These are phyloP conservation scores for Phragmites australis DNA, from an alignment of 176 grass and related monocot genomes.

Conservation along the genomic window DNA sequence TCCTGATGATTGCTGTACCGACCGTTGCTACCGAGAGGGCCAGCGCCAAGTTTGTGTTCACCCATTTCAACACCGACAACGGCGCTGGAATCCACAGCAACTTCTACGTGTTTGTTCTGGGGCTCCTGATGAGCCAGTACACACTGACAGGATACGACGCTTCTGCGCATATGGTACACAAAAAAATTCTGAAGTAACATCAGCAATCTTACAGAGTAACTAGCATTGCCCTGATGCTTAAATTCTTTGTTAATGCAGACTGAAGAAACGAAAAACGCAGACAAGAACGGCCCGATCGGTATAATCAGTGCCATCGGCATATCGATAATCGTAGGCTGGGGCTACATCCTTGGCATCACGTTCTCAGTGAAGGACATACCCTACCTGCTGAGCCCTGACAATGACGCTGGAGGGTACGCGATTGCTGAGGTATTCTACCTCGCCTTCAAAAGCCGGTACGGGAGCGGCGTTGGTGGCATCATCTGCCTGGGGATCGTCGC, in stretches of 20 bases:
- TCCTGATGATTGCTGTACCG: slow-evolving; percentile 76
- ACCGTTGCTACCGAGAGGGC: slow-evolving; percentile 75
- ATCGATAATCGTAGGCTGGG: slow-evolving; percentile 78
- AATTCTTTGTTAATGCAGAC: slow-evolving; percentile 47
- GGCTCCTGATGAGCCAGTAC: slow-evolving; percentile 94
- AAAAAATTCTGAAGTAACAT: background rate
- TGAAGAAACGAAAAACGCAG: slow-evolving; percentile 83
- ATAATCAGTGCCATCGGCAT: slow-evolving; percentile 82
- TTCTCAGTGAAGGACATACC: slow-evolving; percentile 82
- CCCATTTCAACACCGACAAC: slow-evolving; percentile 85
- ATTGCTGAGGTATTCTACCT: slow-evolving; percentile 87
- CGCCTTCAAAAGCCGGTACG: slow-evolving; percentile 78
- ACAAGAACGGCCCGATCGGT: slow-evolving; percentile 78
- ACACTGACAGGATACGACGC: slow-evolving; percentile 82
- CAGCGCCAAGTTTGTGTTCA: slow-evolving; percentile 81
- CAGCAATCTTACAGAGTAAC: background rate
- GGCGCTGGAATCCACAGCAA: slow-evolving; percentile 75
- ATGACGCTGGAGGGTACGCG: slow-evolving; percentile 82
- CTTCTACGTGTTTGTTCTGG: slow-evolving; percentile 79
- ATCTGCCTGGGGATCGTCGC: slow-evolving; percentile 68
- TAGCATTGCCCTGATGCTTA: background rate
- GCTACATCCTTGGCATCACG: slow-evolving; percentile 73
- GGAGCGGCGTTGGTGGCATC: slow-evolving; percentile 71
- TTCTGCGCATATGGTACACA: slow-evolving; percentile 72
- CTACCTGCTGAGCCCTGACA: slow-evolving; percentile 67